These are phyloP conservation scores for Beta corolliflora DNA, from an alignment of 179 eudicot species.

Conservation along the genomic window DNA sequence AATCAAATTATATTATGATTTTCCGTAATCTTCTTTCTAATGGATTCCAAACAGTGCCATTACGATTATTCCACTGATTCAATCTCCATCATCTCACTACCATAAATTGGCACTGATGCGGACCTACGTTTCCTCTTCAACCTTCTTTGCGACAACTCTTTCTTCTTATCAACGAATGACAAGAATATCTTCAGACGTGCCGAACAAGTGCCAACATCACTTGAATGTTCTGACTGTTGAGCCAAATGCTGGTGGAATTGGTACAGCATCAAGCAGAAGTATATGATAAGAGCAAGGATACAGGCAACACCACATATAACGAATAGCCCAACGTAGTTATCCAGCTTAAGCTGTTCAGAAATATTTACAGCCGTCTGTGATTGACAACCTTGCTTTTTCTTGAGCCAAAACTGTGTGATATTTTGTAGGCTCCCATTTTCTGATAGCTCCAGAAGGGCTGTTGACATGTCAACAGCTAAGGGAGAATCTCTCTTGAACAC, in stretches of 20 bases:
- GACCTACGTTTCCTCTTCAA: slow-evolving; percentile 42
- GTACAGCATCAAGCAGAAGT: slow-evolving; percentile 41
- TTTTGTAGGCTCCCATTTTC: slow-evolving; percentile 59
- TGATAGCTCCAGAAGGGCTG: slow-evolving; percentile 56
- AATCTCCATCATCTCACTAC: not conserved
- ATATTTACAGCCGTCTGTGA: slow-evolving; percentile 25
- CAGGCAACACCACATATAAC: slow-evolving; percentile 50
- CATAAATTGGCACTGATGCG: slow-evolving; percentile 24
- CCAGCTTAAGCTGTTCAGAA: slow-evolving; percentile 50
- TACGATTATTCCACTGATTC: not conserved
- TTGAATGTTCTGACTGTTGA: slow-evolving; percentile 31
- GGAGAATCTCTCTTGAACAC: slow-evolving; percentile 50
- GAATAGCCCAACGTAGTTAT: slow-evolving; percentile 62
- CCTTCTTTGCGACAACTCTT: slow-evolving; percentile 28
- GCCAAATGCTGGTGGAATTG: slow-evolving; percentile 36
- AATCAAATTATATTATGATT: not conserved
- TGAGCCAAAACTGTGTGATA: slow-evolving; percentile 50
- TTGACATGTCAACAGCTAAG: slow-evolving; percentile 43
- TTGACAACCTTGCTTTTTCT: slow-evolving; percentile 32
- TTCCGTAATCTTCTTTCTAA: not conserved
- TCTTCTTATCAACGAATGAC: slow-evolving; percentile 58
- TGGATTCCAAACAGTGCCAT: slow-evolving; percentile 8
- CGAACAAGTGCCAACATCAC: slow-evolving; percentile 29
- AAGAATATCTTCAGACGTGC: slow-evolving; percentile 42
- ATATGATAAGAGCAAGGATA: slow-evolving; percentile 48